phyloP scores from a whole-genome alignment of 2,329 filamentous ascomycete genomes.

The Neopestalotiopsis sp. region DNA sequence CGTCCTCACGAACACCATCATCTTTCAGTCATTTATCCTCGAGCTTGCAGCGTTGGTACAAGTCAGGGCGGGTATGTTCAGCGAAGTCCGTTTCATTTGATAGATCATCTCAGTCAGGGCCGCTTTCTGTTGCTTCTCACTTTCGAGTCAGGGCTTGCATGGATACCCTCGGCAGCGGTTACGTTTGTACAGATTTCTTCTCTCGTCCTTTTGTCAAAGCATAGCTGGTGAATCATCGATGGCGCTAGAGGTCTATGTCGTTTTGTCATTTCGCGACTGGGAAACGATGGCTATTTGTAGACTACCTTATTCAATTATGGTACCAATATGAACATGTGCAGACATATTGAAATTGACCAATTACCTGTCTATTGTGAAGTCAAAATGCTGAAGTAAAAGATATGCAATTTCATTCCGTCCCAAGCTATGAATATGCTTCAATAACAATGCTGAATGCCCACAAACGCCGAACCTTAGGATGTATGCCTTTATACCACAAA shows the following conservation, averaged over 20 bases:
- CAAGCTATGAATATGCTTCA: too few relatives aligned
- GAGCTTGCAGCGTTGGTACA: constrained; percentile 78
- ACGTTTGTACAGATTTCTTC: background rate
- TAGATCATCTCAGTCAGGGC: constrained; percentile 4
- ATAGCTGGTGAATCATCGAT: background rate
- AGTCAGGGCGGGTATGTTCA: constrained; percentile 75
- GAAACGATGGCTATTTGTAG: background rate
- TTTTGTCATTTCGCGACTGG: background rate
- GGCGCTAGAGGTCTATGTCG: background rate
- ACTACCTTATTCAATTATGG: constrained; percentile 8
- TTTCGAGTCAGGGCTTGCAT: background rate
- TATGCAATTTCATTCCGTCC: background rate
- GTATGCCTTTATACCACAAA: background rate
- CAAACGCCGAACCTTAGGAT: background rate
- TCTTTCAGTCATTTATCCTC: constrained; percentile 80
- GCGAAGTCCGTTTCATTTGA: constrained; percentile 70
- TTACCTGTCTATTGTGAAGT: too few relatives aligned
- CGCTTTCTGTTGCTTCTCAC: background rate
- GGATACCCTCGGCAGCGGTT: background rate
- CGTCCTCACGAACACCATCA: constrained; percentile 78
- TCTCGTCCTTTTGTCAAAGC: background rate
- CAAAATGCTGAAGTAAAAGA: background rate
- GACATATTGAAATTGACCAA: background rate
- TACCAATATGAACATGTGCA: constrained; percentile 8
- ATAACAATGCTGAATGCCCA: background rate